phyloP scores from a whole-genome alignment of 2,329 filamentous ascomycete genomes.

The Alternaria viburni region DNA sequence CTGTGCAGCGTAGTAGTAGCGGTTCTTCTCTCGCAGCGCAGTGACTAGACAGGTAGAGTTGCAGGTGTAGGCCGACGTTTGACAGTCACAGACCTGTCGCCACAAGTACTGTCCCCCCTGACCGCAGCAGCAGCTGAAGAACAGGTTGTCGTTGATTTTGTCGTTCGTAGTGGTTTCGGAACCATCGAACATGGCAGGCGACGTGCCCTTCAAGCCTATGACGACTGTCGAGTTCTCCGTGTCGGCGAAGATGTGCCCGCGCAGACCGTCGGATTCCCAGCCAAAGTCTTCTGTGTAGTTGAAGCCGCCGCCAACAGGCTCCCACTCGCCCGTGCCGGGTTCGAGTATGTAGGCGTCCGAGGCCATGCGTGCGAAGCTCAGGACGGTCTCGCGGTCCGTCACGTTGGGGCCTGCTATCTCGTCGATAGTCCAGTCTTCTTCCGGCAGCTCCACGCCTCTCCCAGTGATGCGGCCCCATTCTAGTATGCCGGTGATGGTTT shows the following conservation, averaged over 20 bases:
- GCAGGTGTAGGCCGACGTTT: constrained; percentile 83
- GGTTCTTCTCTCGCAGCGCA: constrained; percentile 79
- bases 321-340: constrained; percentile 77
- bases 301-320: constrained; percentile 71
- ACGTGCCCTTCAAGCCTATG: constrained; percentile 91
- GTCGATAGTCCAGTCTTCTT: constrained; percentile 83
- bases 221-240: constrained; percentile 84
- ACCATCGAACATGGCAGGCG: constrained; percentile 89
- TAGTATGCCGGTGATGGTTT: constrained; percentile 79
- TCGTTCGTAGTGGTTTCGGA: constrained; percentile 96
- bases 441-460: constrained; percentile 69
- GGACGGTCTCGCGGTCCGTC: constrained; percentile 81
- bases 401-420: constrained; percentile 79
- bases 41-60: constrained; percentile 87
- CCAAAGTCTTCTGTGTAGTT: constrained; percentile 91
- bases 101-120: constrained; percentile 91
- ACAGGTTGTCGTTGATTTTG: constrained; percentile 96
- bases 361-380: constrained; percentile 87
- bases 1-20: constrained; percentile 87
- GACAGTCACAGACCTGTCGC: constrained; percentile 92
- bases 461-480: constrained; percentile 73
- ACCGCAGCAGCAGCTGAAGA: constrained; percentile 96
- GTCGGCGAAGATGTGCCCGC: constrained; percentile 92
- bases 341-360: constrained; percentile 85
- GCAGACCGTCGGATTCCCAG: constrained; percentile 86